phyloP scores from a whole-genome alignment of 2,329 filamentous ascomycete species.

The Epichloe gansuensis region DNA sequence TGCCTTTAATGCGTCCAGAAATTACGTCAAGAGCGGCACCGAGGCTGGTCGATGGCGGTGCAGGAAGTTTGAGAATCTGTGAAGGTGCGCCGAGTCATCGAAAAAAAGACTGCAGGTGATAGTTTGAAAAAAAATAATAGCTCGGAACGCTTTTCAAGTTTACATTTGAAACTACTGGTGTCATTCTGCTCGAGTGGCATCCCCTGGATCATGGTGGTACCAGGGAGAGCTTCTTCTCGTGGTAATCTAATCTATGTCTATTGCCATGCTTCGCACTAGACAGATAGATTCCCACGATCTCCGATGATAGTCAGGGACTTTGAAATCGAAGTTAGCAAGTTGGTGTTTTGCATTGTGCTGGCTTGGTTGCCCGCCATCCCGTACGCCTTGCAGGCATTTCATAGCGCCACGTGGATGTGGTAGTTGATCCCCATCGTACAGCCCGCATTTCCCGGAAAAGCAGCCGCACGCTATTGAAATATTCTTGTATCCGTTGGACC shows the following conservation, averaged over 20 bases:
- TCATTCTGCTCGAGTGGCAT: slow-evolving; percentile 10
- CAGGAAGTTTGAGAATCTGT: slow-evolving; percentile 56
- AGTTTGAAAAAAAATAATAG: slow-evolving; percentile 45
- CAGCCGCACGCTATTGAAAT: background rate
- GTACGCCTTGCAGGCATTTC: background rate
- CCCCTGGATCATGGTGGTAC: background rate
- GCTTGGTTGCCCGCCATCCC: background rate
- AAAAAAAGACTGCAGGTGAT: slow-evolving; percentile 58
- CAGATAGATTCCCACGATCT: background rate
- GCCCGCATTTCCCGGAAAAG: background rate
- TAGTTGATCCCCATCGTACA: background rate
- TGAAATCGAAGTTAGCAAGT: background rate
- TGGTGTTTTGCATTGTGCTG: background rate
- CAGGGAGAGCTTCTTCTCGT: background rate
- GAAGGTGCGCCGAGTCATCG: slow-evolving; percentile 46
- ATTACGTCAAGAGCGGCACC: slow-evolving; percentile 55
- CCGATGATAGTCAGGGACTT: background rate
- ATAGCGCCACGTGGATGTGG: background rate
- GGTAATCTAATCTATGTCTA: background rate
- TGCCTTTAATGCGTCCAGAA: slow-evolving; percentile 58
- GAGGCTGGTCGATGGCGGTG: slow-evolving; percentile 46
- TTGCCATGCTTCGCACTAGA: background rate
- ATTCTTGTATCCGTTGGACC: too few species aligned
- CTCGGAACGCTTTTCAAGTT: slow-evolving; percentile 50
- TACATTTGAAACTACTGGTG: slow-evolving; percentile 19